phyloP scores from a whole-genome alignment of 495 filamentous ascomycete species.

The Arthonia radiata region DNA sequence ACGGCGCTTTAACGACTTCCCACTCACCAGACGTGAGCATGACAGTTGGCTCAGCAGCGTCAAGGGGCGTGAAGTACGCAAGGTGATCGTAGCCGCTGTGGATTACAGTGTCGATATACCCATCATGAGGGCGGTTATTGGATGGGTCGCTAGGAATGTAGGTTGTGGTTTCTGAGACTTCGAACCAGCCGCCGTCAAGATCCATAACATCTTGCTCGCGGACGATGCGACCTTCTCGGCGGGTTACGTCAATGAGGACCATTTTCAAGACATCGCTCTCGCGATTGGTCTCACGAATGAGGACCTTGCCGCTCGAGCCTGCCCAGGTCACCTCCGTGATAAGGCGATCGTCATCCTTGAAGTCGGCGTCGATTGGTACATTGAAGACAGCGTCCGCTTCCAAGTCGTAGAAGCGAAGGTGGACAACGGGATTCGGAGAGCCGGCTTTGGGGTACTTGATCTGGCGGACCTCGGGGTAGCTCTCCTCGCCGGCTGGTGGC shows the following conservation, averaged over 20 bases:
- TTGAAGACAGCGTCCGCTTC: conserved; percentile 54
- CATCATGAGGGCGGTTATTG: conserved; percentile 56
- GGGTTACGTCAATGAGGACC: conserved; percentile 56
- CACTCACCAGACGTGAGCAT: conserved; percentile 74
- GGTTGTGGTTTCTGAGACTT: conserved; percentile 64
- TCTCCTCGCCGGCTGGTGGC: conserved; percentile 50
- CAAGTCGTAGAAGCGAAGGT: conserved; percentile 72
- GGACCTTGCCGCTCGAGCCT: conserved; percentile 38
- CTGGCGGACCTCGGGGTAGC: conserved; percentile 67
- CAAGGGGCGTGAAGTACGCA: conserved; percentile 80
- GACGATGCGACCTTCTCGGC: conserved; percentile 54
- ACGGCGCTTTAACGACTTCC: conserved; percentile 80
- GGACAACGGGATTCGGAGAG: conserved; percentile 73
- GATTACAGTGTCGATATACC: conserved; percentile 82
- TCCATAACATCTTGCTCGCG: conserved; percentile 50
- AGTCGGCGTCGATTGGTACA: conserved; percentile 53
- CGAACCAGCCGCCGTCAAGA: conserved; percentile 91
- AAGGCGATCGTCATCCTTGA: conserved; percentile 55
- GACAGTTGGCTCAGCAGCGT: conserved; percentile 51
- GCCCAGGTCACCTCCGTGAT: conserved; percentile 92
- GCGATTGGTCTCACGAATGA: conserved; percentile 79
- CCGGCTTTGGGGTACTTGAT: conserved; percentile 98
- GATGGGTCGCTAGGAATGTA: conserved; percentile 65
- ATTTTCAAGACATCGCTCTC: conserved; percentile 79
- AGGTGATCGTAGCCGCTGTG: conserved; percentile 74